A percentile compares a stretch with the other conserved stretches of the same genome.
Evolutionary conservation across 257 asterid species (phyloP).

Genomic region (Solanum clarkiae): DNA sequence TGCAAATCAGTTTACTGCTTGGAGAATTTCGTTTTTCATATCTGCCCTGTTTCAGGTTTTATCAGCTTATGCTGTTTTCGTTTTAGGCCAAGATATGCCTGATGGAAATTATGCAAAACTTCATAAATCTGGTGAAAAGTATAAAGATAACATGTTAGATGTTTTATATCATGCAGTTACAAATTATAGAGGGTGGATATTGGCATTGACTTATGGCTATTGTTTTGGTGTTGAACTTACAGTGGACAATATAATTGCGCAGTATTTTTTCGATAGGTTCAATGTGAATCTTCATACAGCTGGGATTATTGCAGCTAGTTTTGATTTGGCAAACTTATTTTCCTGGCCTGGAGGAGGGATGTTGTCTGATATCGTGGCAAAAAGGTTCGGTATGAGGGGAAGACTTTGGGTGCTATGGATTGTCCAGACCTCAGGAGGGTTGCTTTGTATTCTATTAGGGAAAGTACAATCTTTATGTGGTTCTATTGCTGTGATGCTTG

Average conservation of each 20-base stretch:
- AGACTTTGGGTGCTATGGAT: constrained; percentile 67
- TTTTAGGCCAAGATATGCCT: constrained; percentile 73
- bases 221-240: constrained; percentile 83
- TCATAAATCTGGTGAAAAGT: constrained; percentile 59
- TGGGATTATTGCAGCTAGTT: constrained; percentile 74
- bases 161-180: constrained; percentile 30
- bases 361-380: constrained; percentile 49
- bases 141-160: constrained; percentile 31
- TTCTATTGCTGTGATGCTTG: constrained; percentile 49
- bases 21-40: constrained; percentile 72
- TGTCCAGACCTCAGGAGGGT: constrained; percentile 61
- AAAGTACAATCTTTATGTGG: constrained; percentile 37
- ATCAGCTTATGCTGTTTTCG: constrained; percentile 56
- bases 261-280: constrained; percentile 71
- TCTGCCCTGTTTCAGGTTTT: constrained; percentile 63
- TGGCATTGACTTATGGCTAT: constrained; percentile 73
- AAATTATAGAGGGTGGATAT: constrained; percentile 74
- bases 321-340: constrained; percentile 63
- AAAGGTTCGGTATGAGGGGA: constrained; percentile 73
- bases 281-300: constrained; percentile 64
- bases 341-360: constrained; percentile 82
- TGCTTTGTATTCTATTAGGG: constrained; percentile 56
- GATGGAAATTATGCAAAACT: constrained; percentile 58
- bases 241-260: constrained; percentile 70
- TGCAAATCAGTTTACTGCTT: constrained; percentile 45